Evolutionary conservation across 345 rosid species (phyloP).

Genomic region (Citropsis articulata): DNA sequence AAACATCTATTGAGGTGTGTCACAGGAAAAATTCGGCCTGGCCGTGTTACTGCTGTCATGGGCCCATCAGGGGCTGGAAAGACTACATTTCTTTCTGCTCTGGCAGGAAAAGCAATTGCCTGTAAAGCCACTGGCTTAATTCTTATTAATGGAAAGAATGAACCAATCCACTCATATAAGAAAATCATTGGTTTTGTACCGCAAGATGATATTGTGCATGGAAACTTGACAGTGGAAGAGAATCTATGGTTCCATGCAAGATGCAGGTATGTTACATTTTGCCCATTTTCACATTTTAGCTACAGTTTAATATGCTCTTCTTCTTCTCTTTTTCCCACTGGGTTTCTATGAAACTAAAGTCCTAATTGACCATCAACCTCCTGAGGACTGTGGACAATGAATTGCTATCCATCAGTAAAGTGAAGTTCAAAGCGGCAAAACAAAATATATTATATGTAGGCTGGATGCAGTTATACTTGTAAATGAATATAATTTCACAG

Average conservation of each 20-base stretch:
- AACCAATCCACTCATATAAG: slow-evolving; percentile 74
- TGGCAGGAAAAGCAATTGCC: slow-evolving; percentile 85
- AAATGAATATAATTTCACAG: neutral
- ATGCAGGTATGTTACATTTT: slow-evolving; percentile 50
- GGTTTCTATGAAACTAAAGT: neutral
- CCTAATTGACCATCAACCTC: neutral
- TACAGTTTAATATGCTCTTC: neutral
- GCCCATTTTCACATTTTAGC: neutral
- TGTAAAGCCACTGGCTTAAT: slow-evolving; percentile 65
- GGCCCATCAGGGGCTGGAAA: slow-evolving; percentile 99
- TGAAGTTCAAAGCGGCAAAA: neutral
- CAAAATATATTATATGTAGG: neutral
- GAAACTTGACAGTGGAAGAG: slow-evolving; percentile 95
- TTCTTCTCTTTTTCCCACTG: neutral
- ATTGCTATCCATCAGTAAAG: neutral
- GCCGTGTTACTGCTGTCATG: slow-evolving; percentile 89
- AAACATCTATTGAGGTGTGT: slow-evolving; percentile 75
- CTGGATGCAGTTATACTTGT: neutral
- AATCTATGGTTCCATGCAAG: slow-evolving; percentile 95
- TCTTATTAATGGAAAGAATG: slow-evolving; percentile 69
- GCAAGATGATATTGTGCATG: slow-evolving; percentile 93
- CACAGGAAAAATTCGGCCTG: slow-evolving; percentile 78
- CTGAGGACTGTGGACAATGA: neutral
- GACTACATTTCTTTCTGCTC: slow-evolving; percentile 85
- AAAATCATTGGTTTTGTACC: slow-evolving; percentile 92